Conservation (phyloP, 305 asterid genomes). For the Ajuga reptans region DNA sequence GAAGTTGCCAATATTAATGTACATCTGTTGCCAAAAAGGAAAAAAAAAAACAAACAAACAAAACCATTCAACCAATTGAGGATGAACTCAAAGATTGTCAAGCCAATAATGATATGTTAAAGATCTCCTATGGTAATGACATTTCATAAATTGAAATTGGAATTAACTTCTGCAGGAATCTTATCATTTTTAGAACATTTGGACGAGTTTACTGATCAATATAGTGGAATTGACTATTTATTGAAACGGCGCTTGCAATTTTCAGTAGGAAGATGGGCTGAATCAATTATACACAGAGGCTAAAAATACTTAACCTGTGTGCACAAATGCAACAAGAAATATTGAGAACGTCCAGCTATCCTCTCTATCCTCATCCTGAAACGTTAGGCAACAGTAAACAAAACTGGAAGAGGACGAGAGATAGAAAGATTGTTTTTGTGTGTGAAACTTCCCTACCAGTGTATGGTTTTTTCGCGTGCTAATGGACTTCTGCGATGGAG, state of each 20-base stretch:
- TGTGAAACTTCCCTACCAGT: constrained; percentile 47
- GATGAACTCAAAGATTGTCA: neutral
- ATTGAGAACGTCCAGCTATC: constrained; percentile 60
- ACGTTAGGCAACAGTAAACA: constrained; percentile 23
- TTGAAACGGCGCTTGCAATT: neutral
- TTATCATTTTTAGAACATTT: neutral
- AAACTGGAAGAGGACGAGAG: constrained; percentile 6
- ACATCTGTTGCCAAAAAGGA: neutral
- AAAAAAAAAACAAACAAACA: too few relatives aligned
- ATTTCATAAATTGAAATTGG: neutral
- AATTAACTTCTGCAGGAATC: neutral
- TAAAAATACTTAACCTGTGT: constrained; percentile 60
- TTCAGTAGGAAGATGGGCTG: neutral
- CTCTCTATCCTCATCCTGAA: constrained; percentile 74
- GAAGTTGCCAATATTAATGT: neutral
- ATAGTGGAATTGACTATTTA: neutral
- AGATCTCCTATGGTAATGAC: neutral
- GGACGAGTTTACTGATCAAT: neutral
- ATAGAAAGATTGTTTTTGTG: neutral
- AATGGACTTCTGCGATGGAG: constrained; percentile 96
- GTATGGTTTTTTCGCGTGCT: constrained; percentile 68
- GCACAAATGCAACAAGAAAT: constrained; percentile 71
- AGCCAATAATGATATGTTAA: neutral
- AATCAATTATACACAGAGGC: neutral
- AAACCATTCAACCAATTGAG: neutral